Evolutionary conservation across 768 basidiomycete species (phyloP).

Genomic region (Amanita pseudoporphyria): DNA sequence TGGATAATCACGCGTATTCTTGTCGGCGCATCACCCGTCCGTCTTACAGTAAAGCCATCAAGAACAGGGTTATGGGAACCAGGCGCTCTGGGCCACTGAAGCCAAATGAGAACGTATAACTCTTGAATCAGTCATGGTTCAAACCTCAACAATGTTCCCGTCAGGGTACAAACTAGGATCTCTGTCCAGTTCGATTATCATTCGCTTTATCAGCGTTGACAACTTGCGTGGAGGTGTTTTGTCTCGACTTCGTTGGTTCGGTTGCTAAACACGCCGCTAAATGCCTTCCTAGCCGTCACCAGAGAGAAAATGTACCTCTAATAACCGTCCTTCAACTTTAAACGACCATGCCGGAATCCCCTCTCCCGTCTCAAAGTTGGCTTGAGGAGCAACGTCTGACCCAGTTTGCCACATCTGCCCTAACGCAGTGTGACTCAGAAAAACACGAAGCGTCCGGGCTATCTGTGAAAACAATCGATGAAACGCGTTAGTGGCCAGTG

Average conservation of each 20-base stretch:
- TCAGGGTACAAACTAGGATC: slow-evolving; percentile 76
- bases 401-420: slow-evolving; percentile 79
- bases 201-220: slow-evolving; percentile 73
- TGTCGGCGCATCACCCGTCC: slow-evolving; percentile 72
- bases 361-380: slow-evolving; percentile 72
- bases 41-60: slow-evolving; percentile 81
- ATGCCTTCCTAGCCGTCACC: neutral
- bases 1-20: slow-evolving; percentile 79
- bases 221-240: slow-evolving; percentile 63
- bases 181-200: slow-evolving; percentile 82
- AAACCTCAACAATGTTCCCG: slow-evolving; percentile 83
- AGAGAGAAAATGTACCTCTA: slow-evolving; percentile 49
- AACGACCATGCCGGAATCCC: slow-evolving; percentile 87
- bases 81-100: slow-evolving; percentile 54
- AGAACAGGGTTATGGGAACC: slow-evolving; percentile 49
- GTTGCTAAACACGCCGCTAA: slow-evolving; percentile 26
- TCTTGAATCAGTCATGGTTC: slow-evolving; percentile 10
- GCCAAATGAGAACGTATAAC: neutral
- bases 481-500: neutral
- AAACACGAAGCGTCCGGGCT: slow-evolving; percentile 75
- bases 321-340: slow-evolving; percentile 77
- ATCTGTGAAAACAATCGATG: slow-evolving; percentile 36
- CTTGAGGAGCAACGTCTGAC: slow-evolving; percentile 29
- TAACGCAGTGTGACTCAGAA: slow-evolving; percentile 81
- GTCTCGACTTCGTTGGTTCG: slow-evolving; percentile 56